Evolutionary conservation across 352 stramenopile genomes (phyloP).

Genomic region (Thraustochytrium sp.): DNA sequence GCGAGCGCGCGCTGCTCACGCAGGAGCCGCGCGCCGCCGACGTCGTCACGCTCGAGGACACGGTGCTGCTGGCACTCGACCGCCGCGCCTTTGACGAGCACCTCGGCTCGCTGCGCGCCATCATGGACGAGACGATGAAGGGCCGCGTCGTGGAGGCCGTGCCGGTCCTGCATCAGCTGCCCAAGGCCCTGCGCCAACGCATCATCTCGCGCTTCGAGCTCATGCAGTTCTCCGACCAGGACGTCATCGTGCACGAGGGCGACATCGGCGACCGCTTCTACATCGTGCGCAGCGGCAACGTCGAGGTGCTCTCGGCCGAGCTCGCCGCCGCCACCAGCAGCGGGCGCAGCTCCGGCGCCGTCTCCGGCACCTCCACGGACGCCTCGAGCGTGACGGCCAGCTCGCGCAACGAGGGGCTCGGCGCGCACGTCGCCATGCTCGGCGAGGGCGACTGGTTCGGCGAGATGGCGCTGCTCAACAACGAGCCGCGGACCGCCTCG

Average conservation of each 20-base stretch:
- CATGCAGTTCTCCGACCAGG: constrained; percentile 58
- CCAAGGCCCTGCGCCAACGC: constrained; percentile 72
- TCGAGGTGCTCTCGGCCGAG: constrained; percentile 64
- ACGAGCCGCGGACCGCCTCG: constrained; percentile 44
- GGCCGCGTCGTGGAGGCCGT: constrained; percentile 62
- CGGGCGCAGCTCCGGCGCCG: constrained; percentile 61
- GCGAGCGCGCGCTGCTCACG: constrained; percentile 81
- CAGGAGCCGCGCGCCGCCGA: constrained; percentile 78
- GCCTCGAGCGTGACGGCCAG: constrained; percentile 65
- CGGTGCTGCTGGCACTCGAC: constrained; percentile 77
- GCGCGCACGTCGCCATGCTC: constrained; percentile 53
- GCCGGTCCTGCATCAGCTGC: constrained; percentile 76
- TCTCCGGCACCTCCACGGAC: constrained; percentile 81
- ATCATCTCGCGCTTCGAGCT: constrained; percentile 64
- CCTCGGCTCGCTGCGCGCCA: constrained; percentile 51
- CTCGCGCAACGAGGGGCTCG: constrained; percentile 52
- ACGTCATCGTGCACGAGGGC: constrained; percentile 88
- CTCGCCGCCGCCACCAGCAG: constrained; percentile 50
- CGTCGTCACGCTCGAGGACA: constrained; percentile 63
- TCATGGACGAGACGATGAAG: constrained; percentile 50
- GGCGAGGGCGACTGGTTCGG: constrained; percentile 56
- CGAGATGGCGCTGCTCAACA: constrained; percentile 53
- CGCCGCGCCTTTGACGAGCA: constrained; percentile 56
- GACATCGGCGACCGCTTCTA: constrained; percentile 96
- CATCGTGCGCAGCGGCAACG: constrained; percentile 84